These are phyloP conservation scores for Ophiosphaerella korrae DNA, from an alignment of 2,329 filamentous ascomycete genomes.

Conservation along the genomic window DNA sequence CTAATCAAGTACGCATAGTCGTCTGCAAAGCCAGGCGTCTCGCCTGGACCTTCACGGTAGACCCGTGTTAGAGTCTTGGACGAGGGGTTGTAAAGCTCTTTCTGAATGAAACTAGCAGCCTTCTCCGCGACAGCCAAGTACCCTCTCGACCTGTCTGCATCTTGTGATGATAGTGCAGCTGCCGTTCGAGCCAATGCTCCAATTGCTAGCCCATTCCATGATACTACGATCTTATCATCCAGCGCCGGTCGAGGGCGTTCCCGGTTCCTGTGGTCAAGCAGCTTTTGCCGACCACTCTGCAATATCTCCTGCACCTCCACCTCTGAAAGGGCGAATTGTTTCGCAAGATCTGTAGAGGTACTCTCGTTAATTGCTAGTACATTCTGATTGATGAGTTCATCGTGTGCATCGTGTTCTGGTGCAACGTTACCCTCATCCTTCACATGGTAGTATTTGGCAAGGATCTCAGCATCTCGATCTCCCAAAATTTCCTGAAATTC, in stretches of 20 bases:
- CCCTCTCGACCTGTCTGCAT: conserved; percentile 60
- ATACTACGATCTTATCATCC: conserved; percentile 86
- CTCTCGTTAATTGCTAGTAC: conserved; percentile 72
- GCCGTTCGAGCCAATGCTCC: conserved; percentile 77
- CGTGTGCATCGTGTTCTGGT: conserved; percentile 81
- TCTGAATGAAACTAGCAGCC: conserved; percentile 73
- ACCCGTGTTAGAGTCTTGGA: conserved; percentile 72
- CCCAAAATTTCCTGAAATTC: conserved; percentile 81
- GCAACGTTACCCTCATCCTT: conserved; percentile 84
- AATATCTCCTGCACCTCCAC: conserved; percentile 72
- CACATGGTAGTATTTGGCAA: conserved; percentile 84
- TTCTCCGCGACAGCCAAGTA: conserved; percentile 71
- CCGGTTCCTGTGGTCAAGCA: conserved; percentile 73
- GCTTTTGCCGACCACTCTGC: conserved; percentile 66
- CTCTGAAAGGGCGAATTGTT: conserved; percentile 74
- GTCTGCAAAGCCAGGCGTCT: conserved; percentile 80
- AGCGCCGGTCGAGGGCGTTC: conserved; percentile 77
- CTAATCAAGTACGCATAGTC: conserved; percentile 91
- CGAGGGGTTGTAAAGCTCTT: conserved; percentile 71
- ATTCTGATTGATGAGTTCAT: conserved; percentile 94
- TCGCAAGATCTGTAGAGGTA: conserved; percentile 70
- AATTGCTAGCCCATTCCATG: conserved; percentile 89
- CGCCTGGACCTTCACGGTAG: conserved; percentile 70
- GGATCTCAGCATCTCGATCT: conserved; percentile 70
- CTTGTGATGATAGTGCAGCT: conserved; percentile 67